Evolutionary conservation across 164 flowering plant genomes (phyloP).

Genomic region (Annona squamosa): DNA sequence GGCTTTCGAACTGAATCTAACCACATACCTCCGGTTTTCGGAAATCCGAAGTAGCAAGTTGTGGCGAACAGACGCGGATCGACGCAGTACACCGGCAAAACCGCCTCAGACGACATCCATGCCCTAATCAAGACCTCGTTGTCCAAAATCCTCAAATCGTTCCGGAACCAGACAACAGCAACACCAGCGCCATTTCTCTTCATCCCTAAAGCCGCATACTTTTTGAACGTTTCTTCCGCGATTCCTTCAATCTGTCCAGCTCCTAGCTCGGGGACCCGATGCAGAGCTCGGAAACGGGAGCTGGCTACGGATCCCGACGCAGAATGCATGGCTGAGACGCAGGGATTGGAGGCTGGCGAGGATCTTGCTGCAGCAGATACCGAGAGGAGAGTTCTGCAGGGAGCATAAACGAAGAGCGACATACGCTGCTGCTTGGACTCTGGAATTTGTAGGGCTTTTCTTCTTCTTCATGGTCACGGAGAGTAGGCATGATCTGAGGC

Average conservation of each 20-base stretch:
- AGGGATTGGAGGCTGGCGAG: constrained; percentile 11
- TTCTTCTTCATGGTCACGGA: no score
- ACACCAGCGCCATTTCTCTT: constrained; percentile 53
- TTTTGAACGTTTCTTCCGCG: constrained; percentile 35
- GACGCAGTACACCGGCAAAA: constrained; percentile 83
- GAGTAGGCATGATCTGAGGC: neutral
- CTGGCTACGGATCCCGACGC: constrained; percentile 13
- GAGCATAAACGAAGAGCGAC: neutral
- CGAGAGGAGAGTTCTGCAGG: neutral
- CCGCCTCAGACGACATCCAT: constrained; percentile 56
- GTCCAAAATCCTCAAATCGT: constrained; percentile 80
- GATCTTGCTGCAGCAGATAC: constrained; percentile 3
- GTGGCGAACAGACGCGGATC: constrained; percentile 73
- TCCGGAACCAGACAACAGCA: constrained; percentile 87
- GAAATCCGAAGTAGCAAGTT: constrained; percentile 73
- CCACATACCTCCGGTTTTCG: constrained; percentile 84
- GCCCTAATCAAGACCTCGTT: constrained; percentile 69
- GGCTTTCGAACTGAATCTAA: neutral
- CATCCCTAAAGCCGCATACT: constrained; percentile 30
- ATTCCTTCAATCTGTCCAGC: constrained; percentile 33
- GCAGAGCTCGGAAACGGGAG: constrained; percentile 1
- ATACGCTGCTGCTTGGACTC: neutral
- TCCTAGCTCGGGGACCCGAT: constrained; percentile 37
- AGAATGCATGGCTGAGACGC: constrained; percentile 23
- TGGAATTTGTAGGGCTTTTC: neutral